phyloP scores from a whole-genome alignment of 352 stramenopile genomes.

The Achlya hypogyna region DNA sequence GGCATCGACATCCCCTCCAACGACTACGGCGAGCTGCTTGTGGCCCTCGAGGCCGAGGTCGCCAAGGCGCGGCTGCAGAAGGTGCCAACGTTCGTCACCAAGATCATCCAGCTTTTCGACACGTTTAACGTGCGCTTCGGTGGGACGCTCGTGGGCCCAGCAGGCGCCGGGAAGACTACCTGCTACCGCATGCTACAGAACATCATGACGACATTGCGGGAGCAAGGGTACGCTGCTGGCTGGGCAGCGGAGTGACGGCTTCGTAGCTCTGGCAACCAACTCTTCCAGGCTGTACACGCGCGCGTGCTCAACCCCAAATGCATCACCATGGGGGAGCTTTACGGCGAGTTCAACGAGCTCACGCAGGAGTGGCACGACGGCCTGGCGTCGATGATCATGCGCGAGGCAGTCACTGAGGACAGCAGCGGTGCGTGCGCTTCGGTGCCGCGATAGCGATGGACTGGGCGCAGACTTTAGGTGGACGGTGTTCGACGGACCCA shows the following conservation, averaged over 20 bases:
- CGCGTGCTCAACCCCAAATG: conserved; percentile 81
- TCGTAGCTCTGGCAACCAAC: conserved; percentile 47
- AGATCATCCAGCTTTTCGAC: conserved; percentile 92
- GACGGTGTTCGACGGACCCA: conserved; percentile 91
- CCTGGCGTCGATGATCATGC: conserved; percentile 68
- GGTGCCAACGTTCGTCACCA: conserved; percentile 80
- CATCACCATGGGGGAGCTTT: conserved; percentile 77
- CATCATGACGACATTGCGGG: conserved; percentile 77
- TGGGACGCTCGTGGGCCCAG: conserved; percentile 82
- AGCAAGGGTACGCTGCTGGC: conserved; percentile 24
- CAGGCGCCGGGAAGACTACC: conserved; percentile 74
- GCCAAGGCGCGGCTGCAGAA: conserved; percentile 47
- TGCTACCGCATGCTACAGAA: conserved; percentile 82
- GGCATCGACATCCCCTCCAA: conserved; percentile 67
- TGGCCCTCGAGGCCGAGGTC: conserved; percentile 49
- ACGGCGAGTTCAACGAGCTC: conserved; percentile 81
- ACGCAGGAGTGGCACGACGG: conserved; percentile 87
- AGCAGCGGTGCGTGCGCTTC: conserved; percentile 9
- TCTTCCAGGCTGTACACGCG: conserved; percentile 68
- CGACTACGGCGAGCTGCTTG: conserved; percentile 81
- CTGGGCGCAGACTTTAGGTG: conserved; percentile 53
- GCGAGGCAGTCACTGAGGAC: conserved; percentile 63
- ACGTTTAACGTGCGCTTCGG: conserved; percentile 92
- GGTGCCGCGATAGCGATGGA: conserved; percentile 12
- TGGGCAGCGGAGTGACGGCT: too few relatives aligned